Conservation (phyloP, 352 stramenopile genomes). For the Aphanomyces cochlioides region DNA sequence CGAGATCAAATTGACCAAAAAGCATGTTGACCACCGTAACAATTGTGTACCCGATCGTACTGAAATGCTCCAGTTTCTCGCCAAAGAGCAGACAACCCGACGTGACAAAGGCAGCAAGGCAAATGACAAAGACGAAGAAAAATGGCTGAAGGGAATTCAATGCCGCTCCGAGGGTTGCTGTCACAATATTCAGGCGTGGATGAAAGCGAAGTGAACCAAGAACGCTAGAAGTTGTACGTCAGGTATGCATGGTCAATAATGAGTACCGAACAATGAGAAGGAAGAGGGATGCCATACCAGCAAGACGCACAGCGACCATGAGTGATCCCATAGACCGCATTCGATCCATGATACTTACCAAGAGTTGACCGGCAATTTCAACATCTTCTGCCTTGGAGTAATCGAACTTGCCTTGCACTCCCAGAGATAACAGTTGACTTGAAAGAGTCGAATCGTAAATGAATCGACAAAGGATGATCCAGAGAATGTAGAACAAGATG, state of each 20-base stretch:
- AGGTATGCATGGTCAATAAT: not conserved
- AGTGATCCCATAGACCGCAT: constrained; percentile 10
- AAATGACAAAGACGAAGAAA: constrained; percentile 55
- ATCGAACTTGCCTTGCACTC: not conserved
- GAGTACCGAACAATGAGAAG: constrained; percentile 17
- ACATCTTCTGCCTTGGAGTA: constrained; percentile 19
- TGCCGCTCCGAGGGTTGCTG: constrained; percentile 47
- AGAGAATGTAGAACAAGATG: constrained; percentile 19
- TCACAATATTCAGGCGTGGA: constrained; percentile 52
- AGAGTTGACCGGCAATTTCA: not conserved
- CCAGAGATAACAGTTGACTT: constrained; percentile 10
- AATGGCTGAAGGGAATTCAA: constrained; percentile 51
- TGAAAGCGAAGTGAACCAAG: constrained; percentile 46
- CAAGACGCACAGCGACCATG: constrained; percentile 17
- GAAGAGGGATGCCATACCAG: constrained; percentile 16
- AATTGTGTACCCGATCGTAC: constrained; percentile 41
- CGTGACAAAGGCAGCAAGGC: constrained; percentile 52
- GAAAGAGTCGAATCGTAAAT: constrained; percentile 16
- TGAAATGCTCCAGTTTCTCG: constrained; percentile 47
- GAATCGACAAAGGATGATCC: constrained; percentile 16
- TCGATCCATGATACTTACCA: constrained; percentile 12
- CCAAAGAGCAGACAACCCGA: constrained; percentile 56
- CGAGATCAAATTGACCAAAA: constrained; percentile 61
- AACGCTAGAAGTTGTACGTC: constrained; percentile 3
- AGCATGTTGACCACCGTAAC: constrained; percentile 65